Evolutionary conservation across 2,329 filamentous ascomycete species (phyloP), one percentile per base, ranked within the genome.

Genomic region (Colletotrichum cereale): DNA sequence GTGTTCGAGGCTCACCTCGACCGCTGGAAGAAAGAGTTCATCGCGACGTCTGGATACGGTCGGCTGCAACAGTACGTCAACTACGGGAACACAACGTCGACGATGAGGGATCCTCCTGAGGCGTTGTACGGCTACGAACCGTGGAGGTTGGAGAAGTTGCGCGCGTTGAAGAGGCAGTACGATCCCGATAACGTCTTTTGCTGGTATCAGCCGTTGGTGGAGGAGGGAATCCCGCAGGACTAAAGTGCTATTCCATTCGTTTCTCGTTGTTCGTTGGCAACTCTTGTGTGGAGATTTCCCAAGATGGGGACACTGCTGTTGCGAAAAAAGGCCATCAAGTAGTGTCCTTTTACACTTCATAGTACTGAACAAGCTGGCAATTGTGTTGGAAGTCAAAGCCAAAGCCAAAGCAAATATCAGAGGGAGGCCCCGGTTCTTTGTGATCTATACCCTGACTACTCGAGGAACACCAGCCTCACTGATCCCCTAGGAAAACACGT

Each of bases 1-100:
- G 75, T 82, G 38, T 78, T 79, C 0, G 80, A 83, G 36, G 80
- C 82, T 0, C 84, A 82, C 80, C 83, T 84, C 47, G 75, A 75
- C 1, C 79, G 82, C 63, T 71, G 77, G 2, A 74, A 74, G 5
- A 75, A 84, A 2, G 82, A 74, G n/a, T 76, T 80, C 10, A 74
- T 80, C 50, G 76, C 76, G 74, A 77, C 75, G 70, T 67, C 66
- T 14, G 36, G 69, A 26, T 36, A 72, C 63, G 50, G 74, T 47
- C 60, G 77, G 56, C 29, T 73, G 62, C 42, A 60, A 26, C 50
- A 75, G 44, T 70, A 61, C 52, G 73, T 29, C 42, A 80, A 79
- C 29, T 80, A 80, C 57, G 74, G 80, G 62, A 81, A 80, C 67
- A 70, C 67, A 0, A 70, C 67, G 2, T 79, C 80, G 62, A 78